These are phyloP conservation scores for Earliella scabrosa DNA, from an alignment of 1,284 basidiomycete species.

Conservation along the genomic window DNA sequence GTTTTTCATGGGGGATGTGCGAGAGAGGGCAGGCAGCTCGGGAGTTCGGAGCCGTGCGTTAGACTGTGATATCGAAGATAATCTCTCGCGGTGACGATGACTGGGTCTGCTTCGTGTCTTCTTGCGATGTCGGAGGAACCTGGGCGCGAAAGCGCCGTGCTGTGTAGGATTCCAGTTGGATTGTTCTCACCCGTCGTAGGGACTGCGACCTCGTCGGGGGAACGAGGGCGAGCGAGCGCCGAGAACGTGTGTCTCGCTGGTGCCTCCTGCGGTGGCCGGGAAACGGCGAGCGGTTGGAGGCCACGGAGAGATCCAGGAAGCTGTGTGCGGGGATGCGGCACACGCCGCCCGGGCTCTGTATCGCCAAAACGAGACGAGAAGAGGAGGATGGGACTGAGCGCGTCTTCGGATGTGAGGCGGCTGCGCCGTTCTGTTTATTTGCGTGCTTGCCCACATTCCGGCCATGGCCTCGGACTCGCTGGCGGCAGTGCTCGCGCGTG, in stretches of 20 bases:
- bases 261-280: conserved; percentile 15
- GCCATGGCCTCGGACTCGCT: conserved; percentile 9
- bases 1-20: conserved; percentile 8
- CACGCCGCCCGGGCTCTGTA: conserved; percentile 17
- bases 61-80: conserved; percentile 27
- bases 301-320: conserved; percentile 9
- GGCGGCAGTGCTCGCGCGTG: conserved; percentile 17
- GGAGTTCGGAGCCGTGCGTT: conserved; percentile 23
- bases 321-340: conserved; percentile 13
- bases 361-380: conserved; percentile 18
- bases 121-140: conserved; percentile 27
- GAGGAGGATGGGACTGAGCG: conserved; percentile 10
- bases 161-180: too few relatives aligned
- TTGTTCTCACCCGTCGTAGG: not conserved
- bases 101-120: conserved; percentile 23
- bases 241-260: conserved; percentile 1
- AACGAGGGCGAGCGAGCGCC: conserved; percentile 3
- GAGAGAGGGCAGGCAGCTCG: conserved; percentile 15
- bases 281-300: conserved; percentile 9
- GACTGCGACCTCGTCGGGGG: conserved; percentile 10
- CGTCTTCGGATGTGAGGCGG: conserved; percentile 24
- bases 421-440: conserved; percentile 25
- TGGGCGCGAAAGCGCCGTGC: conserved; percentile 3
- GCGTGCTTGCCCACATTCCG: conserved; percentile 14
- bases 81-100: conserved; percentile 13